Conservation (phyloP, 202 grass and related monocot species). For the Saccharum hybrid region DNA sequence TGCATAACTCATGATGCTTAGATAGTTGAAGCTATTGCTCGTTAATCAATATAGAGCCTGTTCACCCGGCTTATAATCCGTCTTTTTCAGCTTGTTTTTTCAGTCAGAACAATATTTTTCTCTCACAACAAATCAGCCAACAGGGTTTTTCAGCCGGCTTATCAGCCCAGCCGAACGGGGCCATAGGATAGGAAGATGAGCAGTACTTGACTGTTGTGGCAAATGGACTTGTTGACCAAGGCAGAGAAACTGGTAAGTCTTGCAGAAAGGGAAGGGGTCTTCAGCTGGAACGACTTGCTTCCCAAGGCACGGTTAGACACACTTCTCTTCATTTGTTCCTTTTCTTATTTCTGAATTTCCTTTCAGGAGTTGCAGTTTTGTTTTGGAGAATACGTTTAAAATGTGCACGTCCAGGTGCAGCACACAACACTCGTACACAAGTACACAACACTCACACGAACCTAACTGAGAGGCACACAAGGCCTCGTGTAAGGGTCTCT, state of each 20-base stretch:
- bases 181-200: neutral
- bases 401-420: neutral
- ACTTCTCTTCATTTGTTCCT: neutral
- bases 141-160: too few species aligned
- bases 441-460: too few species aligned
- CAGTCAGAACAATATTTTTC: too few species aligned
- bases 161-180: too few species aligned
- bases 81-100: too few species aligned
- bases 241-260: neutral
- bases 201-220: conserved; percentile 17
- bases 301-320: conserved; percentile 24
- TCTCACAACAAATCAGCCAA: too few species aligned
- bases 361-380: neutral
- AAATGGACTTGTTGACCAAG: conserved; percentile 53
- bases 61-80: too few species aligned
- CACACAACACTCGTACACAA: too few species aligned
- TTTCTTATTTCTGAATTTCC: neutral
- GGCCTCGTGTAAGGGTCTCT: neutral
- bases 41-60: neutral
- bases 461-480: too few species aligned
- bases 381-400: neutral
- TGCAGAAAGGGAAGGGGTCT: conserved; percentile 24
- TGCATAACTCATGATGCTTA: neutral
- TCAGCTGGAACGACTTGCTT: conserved; percentile 29
- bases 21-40: neutral